Percentiles rank a stretch among this genome's conserved stretches.
phyloP scores from a whole-genome alignment of 176 grass and related monocot genomes.

The Cenchrus purpureus region DNA sequence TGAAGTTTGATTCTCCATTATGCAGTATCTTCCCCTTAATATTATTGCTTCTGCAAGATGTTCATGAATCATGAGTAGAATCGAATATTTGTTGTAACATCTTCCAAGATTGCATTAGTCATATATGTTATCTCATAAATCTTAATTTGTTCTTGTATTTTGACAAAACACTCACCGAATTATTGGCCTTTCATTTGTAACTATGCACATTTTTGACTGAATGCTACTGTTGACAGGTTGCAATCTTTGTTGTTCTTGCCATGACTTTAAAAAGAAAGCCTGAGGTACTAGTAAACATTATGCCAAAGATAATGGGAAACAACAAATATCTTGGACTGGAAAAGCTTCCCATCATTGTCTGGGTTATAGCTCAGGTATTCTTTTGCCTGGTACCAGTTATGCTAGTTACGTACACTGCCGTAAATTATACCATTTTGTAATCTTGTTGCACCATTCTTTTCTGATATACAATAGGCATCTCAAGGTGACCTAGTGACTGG shows the following conservation, averaged over 20 bases:
- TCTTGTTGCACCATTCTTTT: neutral
- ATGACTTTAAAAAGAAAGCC: slow-evolving; percentile 88
- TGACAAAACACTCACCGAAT: neutral
- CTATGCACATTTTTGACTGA: slow-evolving; percentile 31
- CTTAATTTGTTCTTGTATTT: slow-evolving; percentile 5
- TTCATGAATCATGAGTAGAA: neutral
- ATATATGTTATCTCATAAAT: slow-evolving; percentile 22
- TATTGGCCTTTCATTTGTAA: slow-evolving; percentile 5
- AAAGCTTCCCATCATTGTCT: slow-evolving; percentile 80
- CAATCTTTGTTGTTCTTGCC: slow-evolving; percentile 88
- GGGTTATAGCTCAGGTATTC: slow-evolving; percentile 86
- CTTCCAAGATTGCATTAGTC: neutral
- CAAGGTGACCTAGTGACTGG: slow-evolving; percentile 82
- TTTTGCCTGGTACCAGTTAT: neutral
- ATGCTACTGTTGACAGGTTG: slow-evolving; percentile 61
- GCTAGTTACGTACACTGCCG: neutral
- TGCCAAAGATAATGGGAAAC: slow-evolving; percentile 74
- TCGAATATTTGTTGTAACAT: neutral
- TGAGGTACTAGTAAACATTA: slow-evolving; percentile 58
- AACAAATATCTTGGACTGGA: slow-evolving; percentile 85
- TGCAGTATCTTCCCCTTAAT: neutral
- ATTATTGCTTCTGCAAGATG: neutral
- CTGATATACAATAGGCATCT: slow-evolving; percentile 58
- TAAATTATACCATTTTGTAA: slow-evolving; percentile 5
- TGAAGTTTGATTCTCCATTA: slow-evolving; percentile 17